Evolutionary conservation across 2,329 filamentous ascomycete species (phyloP), one percentile per base, ranked within the genome.

Genomic region (Neonectria neomacrospora): DNA sequence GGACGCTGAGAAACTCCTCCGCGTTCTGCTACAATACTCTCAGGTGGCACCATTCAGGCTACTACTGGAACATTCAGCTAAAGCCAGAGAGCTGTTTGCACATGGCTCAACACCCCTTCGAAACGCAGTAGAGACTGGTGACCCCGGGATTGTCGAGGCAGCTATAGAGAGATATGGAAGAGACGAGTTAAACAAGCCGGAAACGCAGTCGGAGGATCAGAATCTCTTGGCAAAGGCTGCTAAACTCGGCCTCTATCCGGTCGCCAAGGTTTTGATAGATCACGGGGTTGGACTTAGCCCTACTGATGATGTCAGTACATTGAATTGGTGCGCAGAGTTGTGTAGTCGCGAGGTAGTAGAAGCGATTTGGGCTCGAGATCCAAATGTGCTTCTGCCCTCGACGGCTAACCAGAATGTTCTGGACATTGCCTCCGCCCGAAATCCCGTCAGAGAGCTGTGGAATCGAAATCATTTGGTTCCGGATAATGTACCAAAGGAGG

Each of bases 371-470:
- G 45, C 26, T 9, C 22, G 26, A 10, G 10, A 28, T 28, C 26
- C 22, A 50, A 11, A n/a, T 7, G n/a, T 20, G 4, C 18, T 50
- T 16, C 20, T n/a, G 26, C 26, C 45, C 45, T 28, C 22, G 9
- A 22, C 12, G 12, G 9, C 45, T 4, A 50, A 18, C 12, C 45
- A 50, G 5, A 28, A 9, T 14, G 23, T 50, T n/a, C 45, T 28
- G 3, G 45, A 28, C 9, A 14, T 50, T n/a, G 23, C 23, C 11
- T 48, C 45, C 14, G 45, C 45, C 6, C 23, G 45, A 9, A 48
- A 48, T n/a, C 45, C 45, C 23, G 45, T 48, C 22, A 48, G 45
- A 28, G 10, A 48, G 16, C 14, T 48, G 22, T 48, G 45, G 45
- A 26, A 9, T 12, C 22, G 16, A 23, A 12, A 48, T 7, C 12